Evolutionary conservation across 2,329 filamentous ascomycete genomes (phyloP).

Genomic region (Trichoderma gracile): DNA sequence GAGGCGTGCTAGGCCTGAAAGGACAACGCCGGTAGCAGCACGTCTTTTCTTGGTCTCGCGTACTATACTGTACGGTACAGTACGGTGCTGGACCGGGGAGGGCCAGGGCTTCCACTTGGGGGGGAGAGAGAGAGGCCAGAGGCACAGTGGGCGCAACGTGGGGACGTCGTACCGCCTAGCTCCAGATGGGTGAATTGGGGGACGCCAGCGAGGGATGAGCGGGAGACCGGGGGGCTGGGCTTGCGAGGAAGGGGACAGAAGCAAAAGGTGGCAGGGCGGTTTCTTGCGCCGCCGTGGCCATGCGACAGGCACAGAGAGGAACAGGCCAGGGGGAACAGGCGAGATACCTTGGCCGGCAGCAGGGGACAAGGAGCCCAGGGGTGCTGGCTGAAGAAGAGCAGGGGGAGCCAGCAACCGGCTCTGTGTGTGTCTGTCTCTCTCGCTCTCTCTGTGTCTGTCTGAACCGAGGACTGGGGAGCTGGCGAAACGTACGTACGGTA

Average conservation of each 20-base stretch:
- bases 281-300: conserved; percentile 25
- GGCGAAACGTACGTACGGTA: too few relatives aligned
- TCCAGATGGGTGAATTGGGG: conserved; percentile 25
- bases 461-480: conserved; percentile 31
- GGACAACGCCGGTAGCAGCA: conserved; percentile 41
- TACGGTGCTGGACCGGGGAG: conserved; percentile 10
- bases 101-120: conserved; percentile 30
- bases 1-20: conserved; percentile 51
- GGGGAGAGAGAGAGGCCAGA: too few relatives aligned
- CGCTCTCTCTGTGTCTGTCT: too few relatives aligned
- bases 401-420: conserved; percentile 37
- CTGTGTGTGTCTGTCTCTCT: conserved; percentile 35
- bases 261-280: conserved; percentile 25
- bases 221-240: conserved; percentile 23
- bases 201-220: conserved; percentile 26
- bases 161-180: conserved; percentile 38
- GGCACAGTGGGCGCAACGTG: conserved; percentile 29
- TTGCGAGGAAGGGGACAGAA: conserved; percentile 17
- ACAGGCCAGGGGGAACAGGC: conserved; percentile 24
- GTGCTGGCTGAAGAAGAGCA: conserved; percentile 37
- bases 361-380: conserved; percentile 30
- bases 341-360: conserved; percentile 1
- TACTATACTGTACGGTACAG: conserved; percentile 24
- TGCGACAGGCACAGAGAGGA: conserved; percentile 14
- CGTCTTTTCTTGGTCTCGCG: conserved; percentile 35